Base-by-base conservation (phyloP, 352 stramenopile species). In the Blastocystis sp. region DNA sequence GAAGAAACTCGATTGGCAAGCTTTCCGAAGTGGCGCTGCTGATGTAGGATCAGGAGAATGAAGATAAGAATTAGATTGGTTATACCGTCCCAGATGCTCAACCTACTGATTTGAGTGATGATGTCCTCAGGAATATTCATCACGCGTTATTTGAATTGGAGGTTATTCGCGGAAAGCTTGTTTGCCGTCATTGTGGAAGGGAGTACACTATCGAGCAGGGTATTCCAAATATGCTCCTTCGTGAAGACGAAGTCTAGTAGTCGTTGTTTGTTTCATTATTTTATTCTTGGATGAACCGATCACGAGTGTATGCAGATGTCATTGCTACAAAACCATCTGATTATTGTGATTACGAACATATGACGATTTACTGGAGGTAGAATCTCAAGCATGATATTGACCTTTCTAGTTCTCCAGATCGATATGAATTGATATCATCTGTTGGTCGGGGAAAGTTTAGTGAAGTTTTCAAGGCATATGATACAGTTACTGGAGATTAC, bases 381-480 rank as follows among this genome's bases (percentile, higher is more conserved):
- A 70, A 33, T 13, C n/a, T 7, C 17, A 59, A 11, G 6, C 62
- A 42, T 40, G 37, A 15, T 7, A 30, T 60, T 40, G 33, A 40
- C 2, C n/a, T 22, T 24, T 15, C 13, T 64, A 81, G 70, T 37
- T 64, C 70, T 33, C 42, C 19, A 22, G 33, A 59, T 90, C 96
- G 98, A 91, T 99, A 99, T 90, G 97, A 99, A 92, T 96, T 99
- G 51, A 95, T 98, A 58, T 93, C 96, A 68, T 99, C 99, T 93
- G 99, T 99, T 89, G 97, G 97, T 19, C 93, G 97, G 48, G 97
- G 97, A 87, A 99, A 99, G 93, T 99, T 99, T 92, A 98, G 94
- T 89, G 97, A 99, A 90, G 96, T 98, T 73, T 98, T 98, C 79
- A 94, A 98, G 90, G 97, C 97, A 98, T 90, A 94, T 98, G 42